Base-by-base conservation (phyloP, 2,329 filamentous ascomycete species). In the Colletotrichum euphorbiae region DNA sequence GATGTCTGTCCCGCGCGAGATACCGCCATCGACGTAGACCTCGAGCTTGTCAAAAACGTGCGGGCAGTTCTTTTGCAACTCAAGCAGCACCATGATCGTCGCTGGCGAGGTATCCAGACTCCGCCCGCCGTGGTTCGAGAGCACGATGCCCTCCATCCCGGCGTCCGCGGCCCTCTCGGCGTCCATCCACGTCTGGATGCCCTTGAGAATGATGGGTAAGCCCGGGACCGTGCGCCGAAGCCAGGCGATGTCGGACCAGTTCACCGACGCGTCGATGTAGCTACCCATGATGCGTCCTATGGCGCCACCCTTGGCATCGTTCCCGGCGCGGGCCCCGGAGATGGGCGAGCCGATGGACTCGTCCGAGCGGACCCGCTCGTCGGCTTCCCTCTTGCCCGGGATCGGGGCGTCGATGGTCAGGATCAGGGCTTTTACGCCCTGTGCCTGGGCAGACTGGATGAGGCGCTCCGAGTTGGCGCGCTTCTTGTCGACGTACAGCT, bases 51-150 rank as follows among this genome's bases (percentile, higher is more conserved):
- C 82, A 58, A 91, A 88, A 0, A 92, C 81, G 62, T 86, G 81
- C 0, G 89, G 89, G 46, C 85, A 88, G 70, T 84, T 85, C 71
- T 83, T 83, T 65, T 88, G 88, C 69, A 92, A 80, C 77, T 92
- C 89, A 1, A 92, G 77, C 4, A 92, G 74, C 0, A 88, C 83
- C 38, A 91, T 75, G 33, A 92, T 81, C 0, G 86, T 83, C 0
- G 89, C 80, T 2, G 85, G 82, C 0, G 82, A 80, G 72, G 74
- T 86, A 66, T 87, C 84, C 1, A 84, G 73, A 58, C 78, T 83
- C 43, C 91, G 77, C 0, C 91, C 91, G 1, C 90, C 91, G 75
- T 93, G 91, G 72, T 93, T 93, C 13, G 84, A 87, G 2, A 93
- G 81, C 1, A 93, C 84, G 54, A 93, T 91, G 0, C 88, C 91